Conservation (phyloP, 2,329 filamentous ascomycete genomes). For the Phoma herbarum region DNA sequence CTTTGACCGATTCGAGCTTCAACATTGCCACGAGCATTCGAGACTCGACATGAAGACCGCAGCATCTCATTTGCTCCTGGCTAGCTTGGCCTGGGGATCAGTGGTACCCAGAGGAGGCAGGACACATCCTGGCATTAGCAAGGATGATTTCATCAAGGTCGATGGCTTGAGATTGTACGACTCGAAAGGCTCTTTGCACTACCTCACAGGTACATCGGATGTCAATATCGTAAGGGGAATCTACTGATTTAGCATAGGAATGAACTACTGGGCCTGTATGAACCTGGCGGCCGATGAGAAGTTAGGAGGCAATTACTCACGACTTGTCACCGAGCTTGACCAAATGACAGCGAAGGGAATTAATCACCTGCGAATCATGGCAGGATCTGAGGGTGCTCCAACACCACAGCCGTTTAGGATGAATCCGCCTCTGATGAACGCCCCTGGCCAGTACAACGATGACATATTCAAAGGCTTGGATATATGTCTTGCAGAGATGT, state of each 20-base stretch:
- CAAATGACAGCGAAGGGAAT: conserved; percentile 53
- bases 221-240: neutral
- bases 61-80: conserved; percentile 23
- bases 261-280: conserved; percentile 55
- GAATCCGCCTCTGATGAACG: conserved; percentile 49
- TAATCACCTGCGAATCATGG: conserved; percentile 54
- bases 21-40: too few species aligned
- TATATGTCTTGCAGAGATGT: conserved; percentile 52
- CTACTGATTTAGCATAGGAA: conserved; percentile 29
- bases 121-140: conserved; percentile 28
- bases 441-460: conserved; percentile 52
- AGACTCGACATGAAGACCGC: conserved; percentile 22
- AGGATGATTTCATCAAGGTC: conserved; percentile 50
- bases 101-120: conserved; percentile 13
- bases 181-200: conserved; percentile 44
- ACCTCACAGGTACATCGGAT: conserved; percentile 50
- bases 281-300: conserved; percentile 50
- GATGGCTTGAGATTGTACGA: conserved; percentile 48
- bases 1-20: too few species aligned
- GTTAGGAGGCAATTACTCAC: conserved; percentile 49
- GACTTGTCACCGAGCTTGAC: conserved; percentile 51
- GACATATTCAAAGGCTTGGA: conserved; percentile 51
- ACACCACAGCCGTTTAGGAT: conserved; percentile 53
- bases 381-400: conserved; percentile 51
- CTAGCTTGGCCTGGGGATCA: conserved; percentile 23